Percentiles rank a stretch among this genome's conserved stretches.
These are phyloP conservation scores for Linum lewisii DNA, from an alignment of 345 rosid genomes.

Conservation along the genomic window DNA sequence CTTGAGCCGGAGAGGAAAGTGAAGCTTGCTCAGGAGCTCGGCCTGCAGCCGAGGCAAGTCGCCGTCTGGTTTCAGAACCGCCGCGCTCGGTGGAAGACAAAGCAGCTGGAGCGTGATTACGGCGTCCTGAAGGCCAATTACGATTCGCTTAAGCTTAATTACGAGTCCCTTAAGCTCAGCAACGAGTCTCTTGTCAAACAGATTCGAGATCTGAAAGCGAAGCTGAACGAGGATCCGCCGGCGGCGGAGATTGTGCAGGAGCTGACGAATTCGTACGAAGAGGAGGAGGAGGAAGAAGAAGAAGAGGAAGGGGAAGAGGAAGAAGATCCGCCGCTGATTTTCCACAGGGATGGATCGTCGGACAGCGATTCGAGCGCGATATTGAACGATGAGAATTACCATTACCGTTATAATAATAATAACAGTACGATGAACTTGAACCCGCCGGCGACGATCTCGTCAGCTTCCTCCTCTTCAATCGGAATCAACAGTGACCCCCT, in stretches of 20 bases:
- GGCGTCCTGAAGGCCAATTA: slow-evolving; percentile 2
- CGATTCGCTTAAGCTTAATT: background rate
- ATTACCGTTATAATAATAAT: background rate
- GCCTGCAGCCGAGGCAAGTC: slow-evolving; percentile 1
- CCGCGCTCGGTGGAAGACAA: slow-evolving; percentile 2
- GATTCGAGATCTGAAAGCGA: background rate
- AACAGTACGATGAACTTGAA: background rate
- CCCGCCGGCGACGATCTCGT: background rate
- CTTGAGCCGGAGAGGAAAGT: slow-evolving; percentile 8
- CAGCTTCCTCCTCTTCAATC: background rate
- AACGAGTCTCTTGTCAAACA: slow-evolving; percentile 1
- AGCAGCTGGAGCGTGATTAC: slow-evolving; percentile 1
- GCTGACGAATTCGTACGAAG: background rate
- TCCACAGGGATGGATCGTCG: slow-evolving; percentile 1
- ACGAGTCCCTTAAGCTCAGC: background rate
- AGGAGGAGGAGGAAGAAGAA: background rate
- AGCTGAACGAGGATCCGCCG: slow-evolving; percentile 3
- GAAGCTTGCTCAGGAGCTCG: slow-evolving; percentile 6
- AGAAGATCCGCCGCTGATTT: background rate
- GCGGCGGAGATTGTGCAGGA: background rate
- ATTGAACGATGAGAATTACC: background rate
- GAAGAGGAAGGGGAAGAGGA: background rate
- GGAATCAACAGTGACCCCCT: background rate
- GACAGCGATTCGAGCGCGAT: slow-evolving; percentile 6
- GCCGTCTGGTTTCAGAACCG: slow-evolving; percentile 7